Evolutionary conservation across 345 rosid species (phyloP), one percentile per base, ranked within the genome.

Genomic region (Camelina hispida): DNA sequence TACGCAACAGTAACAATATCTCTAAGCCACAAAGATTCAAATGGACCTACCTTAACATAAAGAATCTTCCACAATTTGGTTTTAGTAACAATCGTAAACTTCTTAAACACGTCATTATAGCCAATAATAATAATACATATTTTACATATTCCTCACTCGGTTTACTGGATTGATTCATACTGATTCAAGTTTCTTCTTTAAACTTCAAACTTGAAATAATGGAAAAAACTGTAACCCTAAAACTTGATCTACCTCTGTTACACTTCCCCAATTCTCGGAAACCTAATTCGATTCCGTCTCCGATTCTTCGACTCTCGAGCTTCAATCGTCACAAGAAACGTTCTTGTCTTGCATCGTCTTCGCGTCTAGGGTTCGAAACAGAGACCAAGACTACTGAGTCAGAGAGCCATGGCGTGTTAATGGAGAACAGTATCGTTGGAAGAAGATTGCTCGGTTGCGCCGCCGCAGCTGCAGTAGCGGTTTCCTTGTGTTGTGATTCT

Each of bases 391-490:
- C 51, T 8, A 22, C 51, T 6, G 74, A 15, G 25, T 17, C 70
- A 16, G 16, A 17, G 40, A 74, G 68, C 28, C 75, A 35, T 16
- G 73, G 54, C 59, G 61, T 79, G 7, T 60, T 83, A 56, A n/a
- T 47, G 16, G 42, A 42, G 10, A 70, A 52, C 56, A 77, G 4
- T 3, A 16, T 86, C 2, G 13, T 86, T 20, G 71, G 83, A 16
- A 86, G 73, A 76, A 84, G 83, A 34, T 63, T 90, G 42, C 23
- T 93, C 13, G 86, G 87, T 51, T 74, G 84, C 14, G 90, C 89
- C 4, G 75, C 79, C n/a, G 79, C 80, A 7, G 90, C 85, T 3
- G 81, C 86, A 0, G 87, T 88, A 48, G 78, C 90, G 2, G 86
- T 90, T 74, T 44, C 88, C 25, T 83, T 79, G 2, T 86, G 69